These are phyloP conservation scores for Allomyces arbusculus DNA, from an alignment of 192 early-diverging fungal species.

Conservation along the genomic window DNA sequence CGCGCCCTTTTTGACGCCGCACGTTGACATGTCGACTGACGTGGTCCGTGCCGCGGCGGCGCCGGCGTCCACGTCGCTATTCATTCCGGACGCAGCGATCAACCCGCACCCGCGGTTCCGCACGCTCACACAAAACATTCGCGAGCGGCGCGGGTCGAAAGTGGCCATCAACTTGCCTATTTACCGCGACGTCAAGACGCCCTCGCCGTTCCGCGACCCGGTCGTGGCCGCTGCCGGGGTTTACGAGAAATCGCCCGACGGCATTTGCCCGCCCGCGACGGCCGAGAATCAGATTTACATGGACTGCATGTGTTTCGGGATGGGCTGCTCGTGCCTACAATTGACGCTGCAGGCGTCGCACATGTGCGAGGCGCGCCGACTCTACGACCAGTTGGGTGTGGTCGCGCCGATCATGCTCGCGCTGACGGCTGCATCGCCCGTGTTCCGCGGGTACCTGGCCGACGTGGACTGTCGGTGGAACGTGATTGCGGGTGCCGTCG, in stretches of 20 bases:
- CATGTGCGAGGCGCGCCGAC: slow-evolving; percentile 68
- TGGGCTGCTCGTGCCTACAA: slow-evolving; percentile 95
- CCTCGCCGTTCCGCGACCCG: slow-evolving; percentile 66
- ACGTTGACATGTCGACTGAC: slow-evolving; percentile 6
- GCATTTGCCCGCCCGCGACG: too few relatives aligned
- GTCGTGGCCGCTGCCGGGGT: too few relatives aligned
- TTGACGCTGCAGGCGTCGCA: slow-evolving; percentile 93
- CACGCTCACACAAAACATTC: slow-evolving; percentile 86
- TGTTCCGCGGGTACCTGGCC: slow-evolving; percentile 80
- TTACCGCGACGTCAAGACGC: slow-evolving; percentile 77
- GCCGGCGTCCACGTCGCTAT: slow-evolving; percentile 57
- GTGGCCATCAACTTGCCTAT: slow-evolving; percentile 93
- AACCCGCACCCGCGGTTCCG: slow-evolving; percentile 84
- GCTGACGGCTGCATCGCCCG: slow-evolving; percentile 74
- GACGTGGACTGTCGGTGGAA: slow-evolving; percentile 97
- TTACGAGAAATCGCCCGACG: too few relatives aligned
- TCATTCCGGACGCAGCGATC: slow-evolving; percentile 84
- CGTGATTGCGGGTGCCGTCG: slow-evolving; percentile 77
- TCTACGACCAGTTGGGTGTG: slow-evolving; percentile 88
- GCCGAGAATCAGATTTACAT: slow-evolving; percentile 74
- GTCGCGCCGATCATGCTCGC: slow-evolving; percentile 88
- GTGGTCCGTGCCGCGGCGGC: slow-evolving; percentile 24
- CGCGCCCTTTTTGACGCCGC: slow-evolving; percentile 35
- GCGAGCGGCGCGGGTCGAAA: slow-evolving; percentile 75
- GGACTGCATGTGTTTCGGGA: slow-evolving; percentile 97